Percentiles rank a stretch among this genome's conserved stretches.
Conservation (phyloP, 208 protist genomes). For the Angomonas ambiguus region DNA sequence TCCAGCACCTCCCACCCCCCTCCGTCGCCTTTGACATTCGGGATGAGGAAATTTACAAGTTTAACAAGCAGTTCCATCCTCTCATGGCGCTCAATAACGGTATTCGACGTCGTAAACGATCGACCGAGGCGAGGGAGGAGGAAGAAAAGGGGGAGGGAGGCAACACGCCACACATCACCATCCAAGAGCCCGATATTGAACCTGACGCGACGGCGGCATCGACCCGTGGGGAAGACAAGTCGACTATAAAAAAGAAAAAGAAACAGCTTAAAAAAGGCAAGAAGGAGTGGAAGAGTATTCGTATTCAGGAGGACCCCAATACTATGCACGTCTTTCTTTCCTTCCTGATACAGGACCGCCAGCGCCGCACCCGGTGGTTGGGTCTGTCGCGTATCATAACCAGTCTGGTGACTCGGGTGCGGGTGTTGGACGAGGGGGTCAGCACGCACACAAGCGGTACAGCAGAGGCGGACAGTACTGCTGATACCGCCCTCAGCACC, state of each 20-base stretch:
- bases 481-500: neutral
- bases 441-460: neutral
- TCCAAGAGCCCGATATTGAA: neutral
- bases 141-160: neutral
- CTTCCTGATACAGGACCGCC: conserved; percentile 30
- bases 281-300: neutral
- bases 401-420: conserved; percentile 60
- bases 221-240: neutral
- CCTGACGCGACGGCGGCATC: too few species aligned
- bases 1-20: conserved; percentile 14
- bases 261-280: neutral
- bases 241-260: neutral
- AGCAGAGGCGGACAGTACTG: neutral
- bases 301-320: neutral
- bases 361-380: conserved; percentile 46
- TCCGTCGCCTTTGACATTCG: conserved; percentile 16
- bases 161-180: neutral
- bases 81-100: neutral
- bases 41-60: neutral
- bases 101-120: too few species aligned
- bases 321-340: conserved; percentile 27
- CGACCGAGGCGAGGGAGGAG: too few species aligned
- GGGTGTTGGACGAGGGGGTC: conserved; percentile 36
- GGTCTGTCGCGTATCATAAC: conserved; percentile 60
- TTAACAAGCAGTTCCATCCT: neutral